Percentiles rank a stretch among this genome's conserved stretches.
phyloP scores from a whole-genome alignment of 345 rosid genomes.

The Limnanthes douglasii region DNA sequence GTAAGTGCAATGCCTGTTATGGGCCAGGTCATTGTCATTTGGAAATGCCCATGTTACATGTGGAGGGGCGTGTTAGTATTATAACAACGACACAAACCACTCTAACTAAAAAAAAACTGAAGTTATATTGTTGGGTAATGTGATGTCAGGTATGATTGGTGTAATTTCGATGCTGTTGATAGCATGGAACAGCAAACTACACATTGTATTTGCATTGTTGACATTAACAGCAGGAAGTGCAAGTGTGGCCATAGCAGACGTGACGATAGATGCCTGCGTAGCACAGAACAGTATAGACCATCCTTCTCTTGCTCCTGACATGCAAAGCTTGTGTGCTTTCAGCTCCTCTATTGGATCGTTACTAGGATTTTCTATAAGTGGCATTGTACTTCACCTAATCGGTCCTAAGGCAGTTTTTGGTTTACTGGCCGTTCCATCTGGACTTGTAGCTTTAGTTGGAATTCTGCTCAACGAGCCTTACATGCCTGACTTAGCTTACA shows the following conservation, averaged over 20 bases:
- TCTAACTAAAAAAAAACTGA: too few relatives aligned
- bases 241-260: constrained; percentile 80
- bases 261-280: constrained; percentile 89
- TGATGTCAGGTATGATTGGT: constrained; percentile 66
- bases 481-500: constrained; percentile 34
- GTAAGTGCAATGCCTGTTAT: too few relatives aligned
- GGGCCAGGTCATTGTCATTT: too few relatives aligned
- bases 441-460: constrained; percentile 48
- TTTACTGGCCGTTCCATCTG: constrained; percentile 54
- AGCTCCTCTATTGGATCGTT: constrained; percentile 71
- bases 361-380: constrained; percentile 66
- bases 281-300: constrained; percentile 69
- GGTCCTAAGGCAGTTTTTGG: constrained; percentile 90
- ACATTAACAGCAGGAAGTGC: constrained; percentile 67
- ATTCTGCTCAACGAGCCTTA: constrained; percentile 41
- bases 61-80: too few relatives aligned
- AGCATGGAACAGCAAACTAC: constrained; percentile 51
- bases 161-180: constrained; percentile 49
- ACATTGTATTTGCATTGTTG: constrained; percentile 46
- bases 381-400: constrained; percentile 70
- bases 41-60: too few relatives aligned
- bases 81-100: too few relatives aligned
- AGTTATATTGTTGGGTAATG: too few relatives aligned
- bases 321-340: constrained; percentile 85
- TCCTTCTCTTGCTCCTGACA: constrained; percentile 71